Evolutionary conservation across 108 stramenopile genomes (phyloP).

Genomic region (Cyclotella atomus): DNA sequence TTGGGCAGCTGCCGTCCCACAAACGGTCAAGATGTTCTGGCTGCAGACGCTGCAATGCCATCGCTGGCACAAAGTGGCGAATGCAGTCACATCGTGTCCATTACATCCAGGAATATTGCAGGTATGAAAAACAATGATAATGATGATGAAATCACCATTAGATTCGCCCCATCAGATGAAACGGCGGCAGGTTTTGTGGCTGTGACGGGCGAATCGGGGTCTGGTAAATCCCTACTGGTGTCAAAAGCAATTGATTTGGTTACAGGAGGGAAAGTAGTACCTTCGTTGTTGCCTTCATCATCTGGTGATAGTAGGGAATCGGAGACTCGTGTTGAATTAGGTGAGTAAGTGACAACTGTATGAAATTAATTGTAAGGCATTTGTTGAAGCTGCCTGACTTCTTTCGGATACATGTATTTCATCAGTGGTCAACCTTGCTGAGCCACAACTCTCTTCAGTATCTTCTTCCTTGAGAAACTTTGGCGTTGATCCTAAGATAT

Average conservation of each 20-base stretch:
- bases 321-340: slow-evolving; percentile 35
- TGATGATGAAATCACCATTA: slow-evolving; percentile 1
- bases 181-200: slow-evolving; percentile 22
- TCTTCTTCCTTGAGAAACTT: slow-evolving; percentile 23
- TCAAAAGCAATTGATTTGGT: slow-evolving; percentile 67
- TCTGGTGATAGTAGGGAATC: neutral
- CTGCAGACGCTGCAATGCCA: neutral
- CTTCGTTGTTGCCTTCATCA: slow-evolving; percentile 36
- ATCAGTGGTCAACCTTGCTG: slow-evolving; percentile 36
- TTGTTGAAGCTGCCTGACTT: neutral
- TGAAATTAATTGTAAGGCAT: neutral
- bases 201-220: slow-evolving; percentile 44
- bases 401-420: neutral
- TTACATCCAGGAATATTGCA: slow-evolving; percentile 40
- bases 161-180: neutral
- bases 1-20: neutral
- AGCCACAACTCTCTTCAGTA: slow-evolving; percentile 56
- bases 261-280: slow-evolving; percentile 62
- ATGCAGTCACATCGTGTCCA: slow-evolving; percentile 42
- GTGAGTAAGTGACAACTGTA: slow-evolving; percentile 24
- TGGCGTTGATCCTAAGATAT: slow-evolving; percentile 45
- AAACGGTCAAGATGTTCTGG: neutral
- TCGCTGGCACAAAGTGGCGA: neutral
- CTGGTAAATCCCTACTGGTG: slow-evolving; percentile 74
- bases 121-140: slow-evolving; percentile 38